Base-by-base conservation (phyloP, 2,329 filamentous ascomycete genomes). In the Septoria linicola region DNA sequence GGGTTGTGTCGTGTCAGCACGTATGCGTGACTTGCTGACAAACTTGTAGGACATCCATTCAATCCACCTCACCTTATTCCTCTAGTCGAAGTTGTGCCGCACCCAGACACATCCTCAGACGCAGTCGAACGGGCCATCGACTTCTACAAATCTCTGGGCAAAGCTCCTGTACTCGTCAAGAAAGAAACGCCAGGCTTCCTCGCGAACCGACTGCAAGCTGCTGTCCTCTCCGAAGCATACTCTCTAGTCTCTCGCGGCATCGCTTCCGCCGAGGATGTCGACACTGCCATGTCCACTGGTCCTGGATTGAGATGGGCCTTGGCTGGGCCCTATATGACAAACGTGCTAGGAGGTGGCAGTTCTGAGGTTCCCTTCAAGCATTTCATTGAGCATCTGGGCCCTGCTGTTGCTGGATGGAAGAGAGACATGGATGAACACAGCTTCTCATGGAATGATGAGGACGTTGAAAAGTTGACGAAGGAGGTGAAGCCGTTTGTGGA, bases 11-110 rank as follows among this genome's bases (percentile, higher is more conserved):
- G n/a, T n/a, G n/a, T n/a, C n/a, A n/a, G n/a, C n/a, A n/a, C n/a
- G n/a, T n/a, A n/a, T n/a, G n/a, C n/a, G n/a, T n/a, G n/a, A n/a
- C n/a, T n/a, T n/a, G n/a, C n/a, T n/a, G n/a, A n/a, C n/a, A n/a
- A n/a, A n/a, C n/a, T n/a, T n/a, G n/a, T n/a, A n/a, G n/a, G n/a
- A 3, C 75, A 77, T 55, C 74, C 75, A 0, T 76, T 76, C 64
- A 76, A 77, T 54, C 75, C 75, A 7, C 74, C 74, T 4, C 74
- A 77, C 54, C 62, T 77, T 14, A 73, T 77, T 16, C 74, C 73
- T 1, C 64, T 77, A 11, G 72, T 77, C 16, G 74, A 77, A 58
- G 70, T 77, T 0, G 73, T 76, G 1, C 70, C 69, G 7, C 68
- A 70, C 2, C 41, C 54, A 1, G 56, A 59, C 34, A 74, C 72